Conservation (phyloP, 805 yeast genomes). For the Candida anglica region DNA sequence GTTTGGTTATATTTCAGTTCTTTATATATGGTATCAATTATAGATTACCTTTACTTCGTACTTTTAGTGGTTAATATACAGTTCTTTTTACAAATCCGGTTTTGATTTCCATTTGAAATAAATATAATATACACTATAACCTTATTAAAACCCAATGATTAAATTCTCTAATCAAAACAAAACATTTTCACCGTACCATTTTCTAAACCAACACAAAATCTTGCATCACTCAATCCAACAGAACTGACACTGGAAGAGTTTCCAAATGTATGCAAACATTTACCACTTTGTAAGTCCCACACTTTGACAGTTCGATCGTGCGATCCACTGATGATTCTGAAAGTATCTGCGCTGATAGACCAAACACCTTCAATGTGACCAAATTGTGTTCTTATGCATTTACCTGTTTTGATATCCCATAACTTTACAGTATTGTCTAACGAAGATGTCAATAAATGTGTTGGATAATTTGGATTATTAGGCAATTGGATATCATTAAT, state of each 20-base stretch:
- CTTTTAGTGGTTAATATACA: too few relatives aligned
- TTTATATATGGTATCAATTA: too few relatives aligned
- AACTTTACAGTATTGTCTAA: constrained; percentile 89
- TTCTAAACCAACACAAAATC: constrained; percentile 88
- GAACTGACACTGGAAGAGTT: constrained; percentile 59
- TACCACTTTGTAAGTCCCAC: constrained; percentile 95
- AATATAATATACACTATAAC: background rate
- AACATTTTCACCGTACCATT: constrained; percentile 83
- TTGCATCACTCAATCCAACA: constrained; percentile 85
- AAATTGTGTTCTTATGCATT: constrained; percentile 89
- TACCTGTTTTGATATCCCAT: constrained; percentile 86
- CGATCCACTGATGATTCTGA: constrained; percentile 90
- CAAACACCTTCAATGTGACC: constrained; percentile 99
- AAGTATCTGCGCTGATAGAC: constrained; percentile 94
- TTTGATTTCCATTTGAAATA: background rate
- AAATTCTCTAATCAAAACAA: constrained; percentile 54
- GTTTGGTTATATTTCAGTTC: background rate
- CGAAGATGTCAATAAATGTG: constrained; percentile 82
- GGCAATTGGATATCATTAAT: constrained; percentile 12
- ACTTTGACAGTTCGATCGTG: constrained; percentile 87
- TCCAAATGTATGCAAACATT: constrained; percentile 88
- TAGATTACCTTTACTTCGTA: too few relatives aligned
- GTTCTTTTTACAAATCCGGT: too few relatives aligned
- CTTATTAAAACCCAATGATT: background rate
- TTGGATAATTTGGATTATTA: constrained; percentile 50